A percentile compares a stretch with the other conserved stretches of the same genome.
phyloP scores from a whole-genome alignment of 2,329 filamentous ascomycete species.

The Dendrostoma leiphaemia region DNA sequence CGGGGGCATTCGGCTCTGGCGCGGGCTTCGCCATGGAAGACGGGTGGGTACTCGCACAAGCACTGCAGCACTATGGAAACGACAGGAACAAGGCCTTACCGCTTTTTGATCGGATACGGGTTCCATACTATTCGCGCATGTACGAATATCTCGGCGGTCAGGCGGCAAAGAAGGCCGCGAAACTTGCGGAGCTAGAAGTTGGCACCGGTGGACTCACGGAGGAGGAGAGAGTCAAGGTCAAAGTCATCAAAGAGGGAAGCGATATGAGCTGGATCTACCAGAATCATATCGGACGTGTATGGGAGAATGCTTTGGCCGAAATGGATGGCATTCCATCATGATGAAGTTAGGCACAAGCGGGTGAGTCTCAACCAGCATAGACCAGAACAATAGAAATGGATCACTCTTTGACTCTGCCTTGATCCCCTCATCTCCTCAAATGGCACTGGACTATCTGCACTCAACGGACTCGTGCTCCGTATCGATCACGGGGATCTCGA shows the following conservation, averaged over 20 bases:
- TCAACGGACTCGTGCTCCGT: too few species aligned
- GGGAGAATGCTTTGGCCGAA: conserved; percentile 7
- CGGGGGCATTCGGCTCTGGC: conserved; percentile 40
- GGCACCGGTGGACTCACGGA: conserved; percentile 8
- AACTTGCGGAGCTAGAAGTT: conserved; percentile 14
- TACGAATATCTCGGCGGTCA: conserved; percentile 19
- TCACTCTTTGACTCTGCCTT: too few species aligned
- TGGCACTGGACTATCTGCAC: too few species aligned
- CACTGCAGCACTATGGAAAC: conserved; percentile 25
- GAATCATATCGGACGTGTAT: conserved; percentile 20
- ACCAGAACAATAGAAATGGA: not conserved
- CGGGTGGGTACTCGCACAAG: conserved; percentile 28
- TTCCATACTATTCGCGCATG: conserved; percentile 30
- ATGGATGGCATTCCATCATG: not conserved
- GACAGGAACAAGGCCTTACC: conserved; percentile 24
- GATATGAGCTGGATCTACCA: conserved; percentile 22
- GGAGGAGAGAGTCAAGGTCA: conserved; percentile 17
- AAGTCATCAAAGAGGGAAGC: conserved; percentile 17
- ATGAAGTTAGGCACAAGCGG: not conserved
- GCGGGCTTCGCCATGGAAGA: conserved; percentile 37
- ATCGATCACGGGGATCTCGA: too few species aligned
- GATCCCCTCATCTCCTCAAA: too few species aligned
- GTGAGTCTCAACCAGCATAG: not conserved
- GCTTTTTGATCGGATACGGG: conserved; percentile 27
- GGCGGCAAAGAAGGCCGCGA: conserved; percentile 8